Conservation (phyloP, 208 protist species). For the Herpetomonas samuelpessoai region DNA sequence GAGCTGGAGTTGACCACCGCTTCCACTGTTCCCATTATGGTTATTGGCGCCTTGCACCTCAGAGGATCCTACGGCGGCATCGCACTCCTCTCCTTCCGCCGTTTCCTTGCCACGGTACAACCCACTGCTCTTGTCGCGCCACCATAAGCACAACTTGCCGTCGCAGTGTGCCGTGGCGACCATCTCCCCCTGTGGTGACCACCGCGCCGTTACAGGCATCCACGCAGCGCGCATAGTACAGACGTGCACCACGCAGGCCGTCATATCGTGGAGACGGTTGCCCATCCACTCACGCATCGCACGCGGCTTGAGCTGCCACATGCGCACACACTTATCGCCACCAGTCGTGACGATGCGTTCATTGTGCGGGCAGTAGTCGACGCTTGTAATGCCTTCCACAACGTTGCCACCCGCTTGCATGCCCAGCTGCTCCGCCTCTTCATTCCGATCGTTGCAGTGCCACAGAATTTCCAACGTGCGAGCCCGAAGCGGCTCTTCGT, state of each 20-base stretch:
- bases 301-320: slow-evolving; percentile 51
- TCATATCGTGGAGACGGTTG: slow-evolving; percentile 64
- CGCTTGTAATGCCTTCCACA: slow-evolving; percentile 77
- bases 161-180: slow-evolving; percentile 84
- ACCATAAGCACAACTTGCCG: slow-evolving; percentile 83
- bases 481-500: slow-evolving; percentile 44
- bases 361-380: slow-evolving; percentile 56
- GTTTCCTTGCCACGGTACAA: background rate
- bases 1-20: background rate
- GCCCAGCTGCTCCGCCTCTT: slow-evolving; percentile 72
- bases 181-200: slow-evolving; percentile 78
- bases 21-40: background rate
- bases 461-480: slow-evolving; percentile 84
- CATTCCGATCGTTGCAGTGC: slow-evolving; percentile 76
- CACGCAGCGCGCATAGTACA: slow-evolving; percentile 53
- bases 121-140: slow-evolving; percentile 36
- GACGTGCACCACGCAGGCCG: slow-evolving; percentile 61
- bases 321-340: slow-evolving; percentile 68
- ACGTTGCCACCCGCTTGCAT: slow-evolving; percentile 39
- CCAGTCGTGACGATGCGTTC: slow-evolving; percentile 78
- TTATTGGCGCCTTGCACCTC: background rate
- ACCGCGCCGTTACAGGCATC: slow-evolving; percentile 83
- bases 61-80: slow-evolving; percentile 4
- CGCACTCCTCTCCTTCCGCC: background rate
- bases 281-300: slow-evolving; percentile 60